Percentiles rank a stretch among this genome's conserved stretches.
phyloP scores from a whole-genome alignment of 2,329 filamentous ascomycete species.

The Neonectria hederae region DNA sequence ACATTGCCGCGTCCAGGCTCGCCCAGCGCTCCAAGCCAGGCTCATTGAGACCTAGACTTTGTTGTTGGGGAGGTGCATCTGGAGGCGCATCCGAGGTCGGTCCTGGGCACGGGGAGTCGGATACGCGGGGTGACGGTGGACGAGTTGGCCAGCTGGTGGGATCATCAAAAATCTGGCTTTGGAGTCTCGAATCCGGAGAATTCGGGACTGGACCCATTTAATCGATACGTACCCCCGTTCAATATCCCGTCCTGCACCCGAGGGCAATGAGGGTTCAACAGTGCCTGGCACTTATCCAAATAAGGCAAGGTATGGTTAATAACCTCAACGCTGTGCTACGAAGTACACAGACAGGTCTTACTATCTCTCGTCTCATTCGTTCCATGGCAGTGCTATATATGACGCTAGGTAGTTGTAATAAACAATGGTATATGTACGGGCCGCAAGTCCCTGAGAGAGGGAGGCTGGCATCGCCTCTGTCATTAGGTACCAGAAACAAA shows the following conservation, averaged over 20 bases:
- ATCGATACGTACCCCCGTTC: not conserved
- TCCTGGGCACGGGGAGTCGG: not conserved
- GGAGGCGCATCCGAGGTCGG: slow-evolving; percentile 25
- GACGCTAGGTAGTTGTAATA: not conserved
- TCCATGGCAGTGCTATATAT: not conserved
- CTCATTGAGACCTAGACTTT: slow-evolving; percentile 47
- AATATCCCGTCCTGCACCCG: not conserved
- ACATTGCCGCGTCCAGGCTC: slow-evolving; percentile 51
- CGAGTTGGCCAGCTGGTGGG: not conserved
- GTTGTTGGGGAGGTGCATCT: slow-evolving; percentile 33
- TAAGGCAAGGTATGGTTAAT: not conserved
- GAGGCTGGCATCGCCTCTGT: not conserved
- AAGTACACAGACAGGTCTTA: not conserved
- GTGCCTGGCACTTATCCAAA: slow-evolving; percentile 13
- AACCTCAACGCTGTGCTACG: not conserved
- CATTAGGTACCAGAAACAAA: slow-evolving; percentile 31
- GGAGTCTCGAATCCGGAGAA: not conserved
- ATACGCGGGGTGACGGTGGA: not conserved
- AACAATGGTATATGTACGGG: slow-evolving; percentile 8
- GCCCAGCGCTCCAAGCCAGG: slow-evolving; percentile 49
- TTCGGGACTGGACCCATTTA: not conserved
- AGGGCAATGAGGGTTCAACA: not conserved
- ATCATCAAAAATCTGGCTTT: not conserved
- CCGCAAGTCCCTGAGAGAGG: slow-evolving; percentile 3
- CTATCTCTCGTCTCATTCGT: not conserved